These are phyloP conservation scores for Boletus coccyginus DNA, from an alignment of 768 basidiomycete genomes.

Conservation along the genomic window DNA sequence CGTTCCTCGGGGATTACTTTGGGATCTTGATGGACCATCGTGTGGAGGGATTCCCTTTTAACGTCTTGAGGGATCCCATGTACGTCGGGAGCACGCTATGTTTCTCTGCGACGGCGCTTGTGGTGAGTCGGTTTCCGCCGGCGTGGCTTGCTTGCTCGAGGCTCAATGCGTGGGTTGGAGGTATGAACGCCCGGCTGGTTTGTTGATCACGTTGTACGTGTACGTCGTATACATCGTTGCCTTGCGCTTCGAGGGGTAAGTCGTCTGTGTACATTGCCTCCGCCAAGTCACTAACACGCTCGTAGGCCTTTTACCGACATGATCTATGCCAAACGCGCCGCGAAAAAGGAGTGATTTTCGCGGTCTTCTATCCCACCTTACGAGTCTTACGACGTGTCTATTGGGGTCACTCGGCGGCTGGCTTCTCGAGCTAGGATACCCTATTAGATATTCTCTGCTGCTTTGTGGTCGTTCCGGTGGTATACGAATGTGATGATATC, in stretches of 20 bases:
- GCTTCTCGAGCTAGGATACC: background rate
- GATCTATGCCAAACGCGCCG: conserved; percentile 63
- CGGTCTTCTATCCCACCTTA: background rate
- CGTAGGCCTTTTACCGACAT: conserved; percentile 74
- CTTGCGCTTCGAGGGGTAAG: conserved; percentile 86
- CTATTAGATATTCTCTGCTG: background rate
- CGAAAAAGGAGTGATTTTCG: conserved; percentile 18
- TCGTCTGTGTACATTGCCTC: conserved; percentile 1
- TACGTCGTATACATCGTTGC: conserved; percentile 84
- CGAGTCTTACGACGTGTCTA: background rate
- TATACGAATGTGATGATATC: background rate
- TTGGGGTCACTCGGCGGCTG: background rate
- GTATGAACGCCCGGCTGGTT: conserved; percentile 83
- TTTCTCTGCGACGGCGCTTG: conserved; percentile 80
- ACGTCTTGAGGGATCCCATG: conserved; percentile 91
- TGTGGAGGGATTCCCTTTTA: conserved; percentile 98
- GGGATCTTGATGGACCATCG: conserved; percentile 84
- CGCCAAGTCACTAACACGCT: background rate
- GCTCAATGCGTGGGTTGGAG: conserved; percentile 35
- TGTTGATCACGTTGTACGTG: conserved; percentile 78
- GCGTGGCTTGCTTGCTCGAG: background rate
- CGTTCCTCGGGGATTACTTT: conserved; percentile 84
- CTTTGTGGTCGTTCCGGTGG: background rate
- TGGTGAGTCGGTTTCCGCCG: conserved; percentile 56
- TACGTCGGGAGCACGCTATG: conserved; percentile 94